These are phyloP conservation scores for Pseudohyphozyma bogoriensis DNA, from an alignment of 768 basidiomycete genomes.

Conservation along the genomic window DNA sequence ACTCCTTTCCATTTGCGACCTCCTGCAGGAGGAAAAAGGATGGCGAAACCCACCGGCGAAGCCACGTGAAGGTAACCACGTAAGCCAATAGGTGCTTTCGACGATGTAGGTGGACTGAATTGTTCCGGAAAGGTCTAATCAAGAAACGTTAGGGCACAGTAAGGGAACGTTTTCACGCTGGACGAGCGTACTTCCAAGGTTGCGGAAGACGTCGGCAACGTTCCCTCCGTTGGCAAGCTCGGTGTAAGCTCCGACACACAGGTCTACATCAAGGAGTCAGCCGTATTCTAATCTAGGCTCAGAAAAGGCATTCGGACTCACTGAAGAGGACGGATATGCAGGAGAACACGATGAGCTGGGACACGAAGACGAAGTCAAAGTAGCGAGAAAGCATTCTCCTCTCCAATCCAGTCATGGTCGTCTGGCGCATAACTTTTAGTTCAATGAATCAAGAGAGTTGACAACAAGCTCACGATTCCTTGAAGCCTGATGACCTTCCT, in stretches of 20 bases:
- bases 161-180: too few relatives aligned
- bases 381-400: conserved; percentile 86
- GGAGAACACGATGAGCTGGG: conserved; percentile 78
- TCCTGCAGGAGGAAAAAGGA: background rate
- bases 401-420: conserved; percentile 43
- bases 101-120: conserved; percentile 73
- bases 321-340: conserved; percentile 27
- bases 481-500: conserved; percentile 40
- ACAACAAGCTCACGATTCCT: conserved; percentile 24
- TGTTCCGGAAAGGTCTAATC: conserved; percentile 40
- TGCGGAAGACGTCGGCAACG: conserved; percentile 5
- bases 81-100: conserved; percentile 45
- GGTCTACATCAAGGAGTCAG: background rate
- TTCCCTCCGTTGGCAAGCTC: background rate
- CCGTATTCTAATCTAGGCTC: background rate
- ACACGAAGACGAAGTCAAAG: conserved; percentile 84
- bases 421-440: background rate
- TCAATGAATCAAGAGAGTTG: background rate
- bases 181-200: background rate
- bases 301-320: background rate
- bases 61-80: background rate
- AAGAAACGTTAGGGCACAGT: too few relatives aligned
- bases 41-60: background rate
- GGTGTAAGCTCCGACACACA: background rate
- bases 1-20: conserved; percentile 36